Evolutionary conservation across 306 rosid genomes (phyloP), one percentile per base, ranked within the genome.

Genomic region (Geum urbanum): DNA sequence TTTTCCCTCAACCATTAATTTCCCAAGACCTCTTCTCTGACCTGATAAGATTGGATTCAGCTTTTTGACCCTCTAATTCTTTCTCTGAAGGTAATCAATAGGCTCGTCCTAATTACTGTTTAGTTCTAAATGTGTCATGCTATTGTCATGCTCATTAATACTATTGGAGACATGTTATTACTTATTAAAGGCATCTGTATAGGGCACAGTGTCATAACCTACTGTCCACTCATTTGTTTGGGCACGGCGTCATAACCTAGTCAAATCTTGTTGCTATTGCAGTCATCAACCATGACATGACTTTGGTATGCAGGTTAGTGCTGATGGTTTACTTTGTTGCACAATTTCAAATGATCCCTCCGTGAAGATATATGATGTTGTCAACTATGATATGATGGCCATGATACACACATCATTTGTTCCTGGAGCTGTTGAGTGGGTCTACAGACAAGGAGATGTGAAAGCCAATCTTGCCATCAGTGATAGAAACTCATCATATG

Each of bases 341-440:
- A 91, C 99, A 54, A 94, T 91, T 86, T 94, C 99, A 65, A 79
- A 76, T 75, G 99, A 94, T 71, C 86, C 68, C 7, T 83, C 97
- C 61, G 97, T 88, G 67, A 94, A 94, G 86, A 86, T 94, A 83
- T 94, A 94, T 67, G 99, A 94, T 7, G 99, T 94, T 47, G 96
- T 94, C 67, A 91, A 94, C 87, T 94, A 67, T 74, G 99, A 94
- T 78, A 94, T 94, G 99, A 94, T 94, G 96, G 99, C 87, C 83
- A 94, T 94, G 99, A 88, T 94, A 79, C 86, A 91, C 49, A 76
- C 88, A 68, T 73, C 88, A 45, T 94, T 76, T 81, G 47, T 79
- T 72, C 95, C 99, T 58, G 92, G 99, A 70, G 96, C 99, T 72
- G 81, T 86, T 82, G 97, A 87, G 76, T 94, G 99, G 99, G 99